Evolutionary conservation across 345 rosid species (phyloP).

Genomic region (Citrus mangshanensis): DNA sequence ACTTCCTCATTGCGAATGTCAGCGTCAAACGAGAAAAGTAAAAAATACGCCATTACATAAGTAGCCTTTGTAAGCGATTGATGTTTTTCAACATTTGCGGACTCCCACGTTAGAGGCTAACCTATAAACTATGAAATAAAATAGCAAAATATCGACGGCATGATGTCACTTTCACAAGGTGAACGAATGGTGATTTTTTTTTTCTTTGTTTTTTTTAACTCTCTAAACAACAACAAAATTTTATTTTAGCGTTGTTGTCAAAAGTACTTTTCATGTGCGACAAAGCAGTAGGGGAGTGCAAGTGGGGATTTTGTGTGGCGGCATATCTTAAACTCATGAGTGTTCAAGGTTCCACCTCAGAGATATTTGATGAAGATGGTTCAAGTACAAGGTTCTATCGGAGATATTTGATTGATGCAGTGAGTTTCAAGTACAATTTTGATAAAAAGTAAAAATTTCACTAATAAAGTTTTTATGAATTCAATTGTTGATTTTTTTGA

Average conservation of each 20-base stretch:
- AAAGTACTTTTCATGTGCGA: background rate
- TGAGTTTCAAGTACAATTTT: background rate
- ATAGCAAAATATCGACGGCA: background rate
- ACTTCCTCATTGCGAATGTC: too few relatives aligned
- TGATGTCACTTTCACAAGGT: background rate
- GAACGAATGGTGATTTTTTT: background rate
- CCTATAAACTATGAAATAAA: too few relatives aligned
- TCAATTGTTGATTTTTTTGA: too few relatives aligned
- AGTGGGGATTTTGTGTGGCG: background rate
- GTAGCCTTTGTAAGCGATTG: background rate
- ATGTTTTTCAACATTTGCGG: constrained; percentile 3
- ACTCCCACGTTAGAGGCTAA: background rate
- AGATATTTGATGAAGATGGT: background rate
- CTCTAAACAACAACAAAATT: background rate
- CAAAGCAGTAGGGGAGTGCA: background rate
- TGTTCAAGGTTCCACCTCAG: background rate
- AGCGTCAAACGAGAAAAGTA: background rate
- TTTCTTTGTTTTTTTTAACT: background rate
- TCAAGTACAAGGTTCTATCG: too few relatives aligned
- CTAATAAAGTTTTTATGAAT: too few relatives aligned
- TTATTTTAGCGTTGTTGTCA: background rate
- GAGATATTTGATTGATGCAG: too few relatives aligned
- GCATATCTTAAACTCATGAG: background rate
- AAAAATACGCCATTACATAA: background rate
- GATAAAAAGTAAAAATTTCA: too few relatives aligned